These are phyloP conservation scores for Saccharomycopsis amapae DNA, from an alignment of 805 yeast species.

Conservation along the genomic window DNA sequence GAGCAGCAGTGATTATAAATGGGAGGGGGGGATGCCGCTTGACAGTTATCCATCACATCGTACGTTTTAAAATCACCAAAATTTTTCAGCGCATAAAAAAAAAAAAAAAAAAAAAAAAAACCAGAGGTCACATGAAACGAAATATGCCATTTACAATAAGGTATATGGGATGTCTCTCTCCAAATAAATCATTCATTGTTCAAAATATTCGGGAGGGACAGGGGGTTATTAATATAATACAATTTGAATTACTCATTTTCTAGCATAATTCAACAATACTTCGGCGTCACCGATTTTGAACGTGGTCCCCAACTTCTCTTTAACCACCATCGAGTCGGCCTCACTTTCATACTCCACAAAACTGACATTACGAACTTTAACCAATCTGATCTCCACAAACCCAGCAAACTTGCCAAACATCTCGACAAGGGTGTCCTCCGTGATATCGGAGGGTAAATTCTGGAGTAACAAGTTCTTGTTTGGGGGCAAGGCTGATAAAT, in stretches of 20 bases:
- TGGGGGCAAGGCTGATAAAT: constrained; percentile 44
- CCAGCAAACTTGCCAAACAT: constrained; percentile 51
- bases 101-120: too few species aligned
- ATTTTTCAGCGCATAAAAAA: too few species aligned
- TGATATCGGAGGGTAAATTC: constrained; percentile 42
- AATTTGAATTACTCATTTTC: constrained; percentile 24
- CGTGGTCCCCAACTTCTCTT: constrained; percentile 25
- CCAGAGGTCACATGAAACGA: too few species aligned
- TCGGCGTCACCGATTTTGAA: constrained; percentile 22
- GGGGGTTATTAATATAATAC: too few species aligned
- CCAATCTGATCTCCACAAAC: constrained; percentile 58
- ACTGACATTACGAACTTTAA: constrained; percentile 62
- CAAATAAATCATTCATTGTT: too few species aligned
- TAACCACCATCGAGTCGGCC: constrained; percentile 40
- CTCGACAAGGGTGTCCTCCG: constrained; percentile 33
- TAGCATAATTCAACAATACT: constrained; percentile 27
- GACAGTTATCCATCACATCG: too few species aligned
- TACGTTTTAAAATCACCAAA: too few species aligned
- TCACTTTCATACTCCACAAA: constrained; percentile 71
- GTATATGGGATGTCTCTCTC: too few species aligned
- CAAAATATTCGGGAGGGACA: too few species aligned
- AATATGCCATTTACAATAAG: too few species aligned
- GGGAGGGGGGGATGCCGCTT: too few species aligned
- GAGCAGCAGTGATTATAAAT: too few species aligned
- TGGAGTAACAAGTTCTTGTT: constrained; percentile 64